Base-by-base conservation (phyloP, 2,329 filamentous ascomycete genomes). In the Neonectria magnoliae region DNA sequence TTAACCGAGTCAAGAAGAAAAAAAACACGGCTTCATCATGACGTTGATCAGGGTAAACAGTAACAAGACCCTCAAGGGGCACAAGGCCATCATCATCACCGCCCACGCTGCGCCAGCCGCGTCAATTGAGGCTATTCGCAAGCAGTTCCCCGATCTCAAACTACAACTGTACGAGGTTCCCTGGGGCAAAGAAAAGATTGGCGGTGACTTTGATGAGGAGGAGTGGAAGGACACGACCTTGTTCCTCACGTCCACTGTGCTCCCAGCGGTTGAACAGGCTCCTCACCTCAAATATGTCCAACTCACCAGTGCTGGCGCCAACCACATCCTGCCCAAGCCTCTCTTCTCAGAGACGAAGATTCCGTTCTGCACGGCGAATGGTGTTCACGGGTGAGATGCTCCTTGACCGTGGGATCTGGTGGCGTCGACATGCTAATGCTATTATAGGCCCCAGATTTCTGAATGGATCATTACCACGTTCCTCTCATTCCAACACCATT, bases 381-480 rank as follows among this genome's bases (percentile, higher is more conserved):
- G 87, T 0, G 83, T 88, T n/a, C 85, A 87, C 44, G 85, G 84
- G 85, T 86, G 65, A 73, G 81, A 18, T 33, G 18, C 36, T 10
- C 3, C 41, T 16, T 1, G 48, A 7, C 2, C 27, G 16, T 2
- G 29, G 9, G 10, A 33, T 10, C 1, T 1, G 1, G 13, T 1
- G 2, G 7, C 10, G n/a, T 47, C 41, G 13, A 45, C 18, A 1
- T 20, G 7, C 33, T 54, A 9, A 58, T 48, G 14, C 18, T 8
- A 22, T 9, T 44, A 27, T 50, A 87, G 85, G 1, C 85, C 85
- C 2, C 85, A 87, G 68, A 88, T 88, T 65, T 77, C 85, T 0
- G 86, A 88, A 73, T 88, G 86, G 86, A 80, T 88, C 7, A 81
- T 87, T 25, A 75, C 78, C 22, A 87, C 84, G 0, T 87, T 81